Percentiles rank a stretch among this genome's conserved stretches.
Conservation (phyloP, 108 stramenopile genomes). For the Licmophora abbreviata region DNA sequence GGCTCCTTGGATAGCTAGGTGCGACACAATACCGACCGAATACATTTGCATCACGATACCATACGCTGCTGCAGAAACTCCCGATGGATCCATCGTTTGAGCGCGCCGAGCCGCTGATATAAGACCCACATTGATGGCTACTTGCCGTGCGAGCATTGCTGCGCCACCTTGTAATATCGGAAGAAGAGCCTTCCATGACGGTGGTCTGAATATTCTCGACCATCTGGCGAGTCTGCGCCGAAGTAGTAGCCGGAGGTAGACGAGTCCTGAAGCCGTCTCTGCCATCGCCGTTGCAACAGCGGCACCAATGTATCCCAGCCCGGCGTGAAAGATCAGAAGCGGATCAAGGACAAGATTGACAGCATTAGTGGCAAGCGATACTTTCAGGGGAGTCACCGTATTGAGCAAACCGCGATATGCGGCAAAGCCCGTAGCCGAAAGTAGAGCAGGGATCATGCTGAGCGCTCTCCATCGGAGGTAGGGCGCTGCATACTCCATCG, state of each 20-base stretch:
- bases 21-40: slow-evolving; percentile 52
- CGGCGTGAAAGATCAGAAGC: slow-evolving; percentile 38
- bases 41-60: slow-evolving; percentile 79
- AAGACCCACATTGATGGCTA: slow-evolving; percentile 63
- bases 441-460: slow-evolving; percentile 62
- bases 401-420: slow-evolving; percentile 72
- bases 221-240: slow-evolving; percentile 29
- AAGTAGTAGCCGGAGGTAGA: slow-evolving; percentile 50
- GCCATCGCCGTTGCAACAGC: slow-evolving; percentile 65
- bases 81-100: slow-evolving; percentile 65
- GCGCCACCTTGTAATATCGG: slow-evolving; percentile 62
- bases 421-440: slow-evolving; percentile 67
- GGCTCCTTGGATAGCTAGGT: slow-evolving; percentile 58
- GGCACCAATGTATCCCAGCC: slow-evolving; percentile 64
- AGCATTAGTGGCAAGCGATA: slow-evolving; percentile 55
- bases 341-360: slow-evolving; percentile 74
- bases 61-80: slow-evolving; percentile 74
- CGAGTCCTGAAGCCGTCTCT: slow-evolving; percentile 41
- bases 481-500: slow-evolving; percentile 56
- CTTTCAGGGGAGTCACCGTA: slow-evolving; percentile 78
- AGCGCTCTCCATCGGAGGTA: slow-evolving; percentile 68
- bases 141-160: slow-evolving; percentile 60
- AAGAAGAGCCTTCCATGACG: slow-evolving; percentile 27
- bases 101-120: slow-evolving; percentile 59
- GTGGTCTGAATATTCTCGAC: slow-evolving; percentile 40